Base-by-base conservation (phyloP, 2,329 filamentous ascomycete genomes). In the Penicillium sp. region DNA sequence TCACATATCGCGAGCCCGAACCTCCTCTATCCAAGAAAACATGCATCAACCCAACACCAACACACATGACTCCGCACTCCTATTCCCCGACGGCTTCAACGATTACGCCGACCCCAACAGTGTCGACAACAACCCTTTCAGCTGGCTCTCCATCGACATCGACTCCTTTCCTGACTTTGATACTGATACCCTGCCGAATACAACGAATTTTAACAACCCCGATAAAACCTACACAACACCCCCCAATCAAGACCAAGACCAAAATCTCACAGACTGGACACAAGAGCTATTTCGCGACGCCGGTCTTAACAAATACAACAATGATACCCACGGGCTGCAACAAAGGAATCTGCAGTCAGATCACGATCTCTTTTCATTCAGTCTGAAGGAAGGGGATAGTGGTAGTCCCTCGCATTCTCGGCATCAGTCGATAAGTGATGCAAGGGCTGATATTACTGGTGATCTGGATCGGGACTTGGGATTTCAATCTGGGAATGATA, bases 391-490 rank as follows among this genome's bases (percentile, higher is more conserved):
- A 22, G 56, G 49, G 22, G 44, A 54, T 10, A 41, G 41, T 8
- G 6, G 28, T 16, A 5, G 10, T 2, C 18, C 25, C 4, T 31
- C 12, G 4, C 27, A 39, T 19, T 19, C 11, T 14, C 43, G 45
- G 2, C 45, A 55, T 37, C 48, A 48, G 33, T 55, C 56, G 22
- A 43, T 47, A 16, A 43, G 49, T 12, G 46, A 57, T 40, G 38
- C 22, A 7, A 55, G 52, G 33, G 42, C 46, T 4, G 55, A 58
- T 40, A 70, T 71, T 3, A 71, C 68, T 0, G 68, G 68, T 3
- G 68, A 71, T 58, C 46, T 71, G 39, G 68, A 71, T 58, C 54
- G 54, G n/a, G 68, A 71, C 57, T 50, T 71, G 27, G 68, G 68
- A 1, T 62, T 71, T 2, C 52, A 61, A 30, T 63, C 59, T 49